Percentiles rank a stretch among this genome's conserved stretches.
These are phyloP conservation scores for Ajuga reptans DNA, from an alignment of 305 asterid species.

Conservation along the genomic window DNA sequence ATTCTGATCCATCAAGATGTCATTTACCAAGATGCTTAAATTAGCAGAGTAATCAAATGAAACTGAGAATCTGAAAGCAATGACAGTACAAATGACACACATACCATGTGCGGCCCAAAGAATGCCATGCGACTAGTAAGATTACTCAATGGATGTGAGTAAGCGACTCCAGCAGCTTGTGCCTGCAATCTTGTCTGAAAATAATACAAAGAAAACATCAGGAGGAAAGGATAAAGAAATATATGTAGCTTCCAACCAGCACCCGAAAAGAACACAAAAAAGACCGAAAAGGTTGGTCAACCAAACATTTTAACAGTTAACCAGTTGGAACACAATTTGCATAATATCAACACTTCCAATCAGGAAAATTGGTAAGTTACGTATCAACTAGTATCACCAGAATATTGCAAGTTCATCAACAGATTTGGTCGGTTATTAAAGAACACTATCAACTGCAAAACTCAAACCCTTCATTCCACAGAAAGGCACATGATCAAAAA, in stretches of 20 bases:
- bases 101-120: constrained; percentile 92
- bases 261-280: constrained; percentile 1
- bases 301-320: not conserved
- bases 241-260: not conserved
- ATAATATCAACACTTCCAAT: not conserved
- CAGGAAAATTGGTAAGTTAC: not conserved
- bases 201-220: not conserved
- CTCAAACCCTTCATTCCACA: constrained; percentile 3
- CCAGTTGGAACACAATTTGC: not conserved
- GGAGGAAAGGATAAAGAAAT: not conserved
- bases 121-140: constrained; percentile 76
- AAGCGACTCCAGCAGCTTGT: constrained; percentile 87
- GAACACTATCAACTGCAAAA: not conserved
- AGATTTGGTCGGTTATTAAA: not conserved
- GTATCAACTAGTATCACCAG: not conserved
- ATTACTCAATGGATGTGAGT: constrained; percentile 86
- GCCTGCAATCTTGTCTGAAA: constrained; percentile 89
- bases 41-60: constrained; percentile 4
- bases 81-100: not conserved
- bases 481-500: constrained; percentile 14
- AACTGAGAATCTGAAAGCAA: not conserved
- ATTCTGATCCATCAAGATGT: not conserved
- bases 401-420: not conserved
- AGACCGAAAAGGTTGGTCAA: not conserved
- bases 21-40: not conserved